Percentiles rank a stretch among this genome's conserved stretches.
Evolutionary conservation across 306 rosid genomes (phyloP).

Genomic region (Pyrus bretschneideri): DNA sequence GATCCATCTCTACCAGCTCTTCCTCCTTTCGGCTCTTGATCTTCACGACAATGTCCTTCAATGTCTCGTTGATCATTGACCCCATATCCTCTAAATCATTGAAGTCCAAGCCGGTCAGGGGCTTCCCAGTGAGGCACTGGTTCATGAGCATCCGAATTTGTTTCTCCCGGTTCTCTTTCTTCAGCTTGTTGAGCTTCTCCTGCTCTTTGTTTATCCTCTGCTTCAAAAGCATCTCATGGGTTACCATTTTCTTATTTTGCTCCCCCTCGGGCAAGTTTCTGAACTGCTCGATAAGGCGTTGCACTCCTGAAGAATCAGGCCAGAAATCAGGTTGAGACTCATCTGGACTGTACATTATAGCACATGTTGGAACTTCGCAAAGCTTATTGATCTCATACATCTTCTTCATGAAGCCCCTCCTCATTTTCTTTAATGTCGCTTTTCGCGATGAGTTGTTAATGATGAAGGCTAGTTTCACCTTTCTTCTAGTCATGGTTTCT

Average conservation of each 20-base stretch:
- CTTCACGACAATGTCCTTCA: slow-evolving; percentile 13
- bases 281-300: slow-evolving; percentile 16
- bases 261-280: slow-evolving; percentile 28
- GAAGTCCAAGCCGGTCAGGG: slow-evolving; percentile 14
- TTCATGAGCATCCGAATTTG: slow-evolving; percentile 18
- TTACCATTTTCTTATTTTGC: slow-evolving; percentile 24
- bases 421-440: slow-evolving; percentile 52
- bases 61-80: slow-evolving; percentile 18
- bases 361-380: slow-evolving; percentile 50
- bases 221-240: slow-evolving; percentile 22
- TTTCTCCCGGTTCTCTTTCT: slow-evolving; percentile 19
- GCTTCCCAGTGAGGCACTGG: slow-evolving; percentile 1
- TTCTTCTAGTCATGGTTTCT: slow-evolving; percentile 43
- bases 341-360: slow-evolving; percentile 38
- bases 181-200: slow-evolving; percentile 21
- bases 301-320: slow-evolving; percentile 34
- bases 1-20: neutral
- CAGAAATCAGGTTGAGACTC: slow-evolving; percentile 40
- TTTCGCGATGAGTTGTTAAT: slow-evolving; percentile 36
- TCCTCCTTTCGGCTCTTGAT: slow-evolving; percentile 12
- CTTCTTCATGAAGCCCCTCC: slow-evolving; percentile 53
- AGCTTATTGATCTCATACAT: slow-evolving; percentile 44
- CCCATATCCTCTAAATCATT: slow-evolving; percentile 24
- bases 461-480: slow-evolving; percentile 43
- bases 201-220: slow-evolving; percentile 15